phyloP scores from a whole-genome alignment of 495 filamentous ascomycete species.

The Aspergillus haitiensis region DNA sequence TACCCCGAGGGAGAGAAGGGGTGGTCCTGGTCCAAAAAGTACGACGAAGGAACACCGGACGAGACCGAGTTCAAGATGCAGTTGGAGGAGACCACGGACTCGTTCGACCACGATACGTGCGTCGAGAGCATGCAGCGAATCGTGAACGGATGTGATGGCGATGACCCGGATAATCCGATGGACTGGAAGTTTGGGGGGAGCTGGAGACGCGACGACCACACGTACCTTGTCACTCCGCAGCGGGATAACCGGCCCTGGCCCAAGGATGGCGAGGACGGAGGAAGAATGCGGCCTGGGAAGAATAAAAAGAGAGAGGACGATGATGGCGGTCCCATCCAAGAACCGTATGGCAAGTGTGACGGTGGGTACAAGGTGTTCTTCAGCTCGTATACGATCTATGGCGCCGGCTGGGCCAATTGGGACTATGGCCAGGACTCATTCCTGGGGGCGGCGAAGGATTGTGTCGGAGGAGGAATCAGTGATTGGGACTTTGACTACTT shows the following conservation, averaged over 20 bases:
- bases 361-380: conserved; percentile 17
- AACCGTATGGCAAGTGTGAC: conserved; percentile 18
- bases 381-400: conserved; percentile 3
- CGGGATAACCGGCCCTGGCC: conserved; percentile 18
- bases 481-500: conserved; percentile 24
- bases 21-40: not conserved
- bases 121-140: conserved; percentile 23
- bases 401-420: conserved; percentile 8
- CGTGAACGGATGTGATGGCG: conserved; percentile 32
- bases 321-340: not conserved
- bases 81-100: conserved; percentile 2
- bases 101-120: conserved; percentile 18
- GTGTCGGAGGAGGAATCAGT: conserved; percentile 24
- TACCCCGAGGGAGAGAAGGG: not conserved
- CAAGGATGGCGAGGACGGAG: conserved; percentile 8
- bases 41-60: conserved; percentile 21
- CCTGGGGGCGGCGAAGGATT: not conserved
- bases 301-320: not conserved
- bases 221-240: conserved; percentile 22
- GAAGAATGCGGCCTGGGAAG: not conserved
- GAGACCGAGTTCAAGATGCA: conserved; percentile 20
- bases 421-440: conserved; percentile 13
- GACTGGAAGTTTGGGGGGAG: conserved; percentile 36
- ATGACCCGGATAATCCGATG: conserved; percentile 36
- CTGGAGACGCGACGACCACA: conserved; percentile 15